These are phyloP conservation scores for Fusarium compactum DNA, from an alignment of 2,329 filamentous ascomycete species.

Conservation along the genomic window DNA sequence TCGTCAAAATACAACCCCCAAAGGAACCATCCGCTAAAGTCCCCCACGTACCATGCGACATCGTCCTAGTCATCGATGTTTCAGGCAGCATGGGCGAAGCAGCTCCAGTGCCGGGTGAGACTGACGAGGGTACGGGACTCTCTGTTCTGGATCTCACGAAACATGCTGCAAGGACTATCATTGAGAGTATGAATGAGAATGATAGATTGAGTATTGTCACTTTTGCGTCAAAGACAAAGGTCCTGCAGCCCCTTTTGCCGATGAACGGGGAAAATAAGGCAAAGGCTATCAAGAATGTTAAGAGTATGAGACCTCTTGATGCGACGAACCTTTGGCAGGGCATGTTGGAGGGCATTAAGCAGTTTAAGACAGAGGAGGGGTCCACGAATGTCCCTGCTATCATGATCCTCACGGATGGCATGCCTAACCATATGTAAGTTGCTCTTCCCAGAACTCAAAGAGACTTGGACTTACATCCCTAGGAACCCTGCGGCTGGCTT, in stretches of 20 bases:
- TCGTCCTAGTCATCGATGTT: conserved; percentile 72
- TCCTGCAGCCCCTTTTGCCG: conserved; percentile 59
- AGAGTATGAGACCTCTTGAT: conserved; percentile 53
- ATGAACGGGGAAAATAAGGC: conserved; percentile 64
- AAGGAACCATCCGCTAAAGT: conserved; percentile 47
- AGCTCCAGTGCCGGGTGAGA: conserved; percentile 62
- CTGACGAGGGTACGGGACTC: conserved; percentile 62
- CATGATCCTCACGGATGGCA: conserved; percentile 67
- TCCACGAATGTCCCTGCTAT: conserved; percentile 60
- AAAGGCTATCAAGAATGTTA: conserved; percentile 56
- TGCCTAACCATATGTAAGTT: conserved; percentile 64
- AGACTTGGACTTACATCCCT: background rate
- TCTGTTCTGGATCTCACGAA: conserved; percentile 70
- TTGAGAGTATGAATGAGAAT: conserved; percentile 65
- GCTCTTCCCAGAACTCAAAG: fast-evolving
- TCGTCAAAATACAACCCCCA: conserved; percentile 63
- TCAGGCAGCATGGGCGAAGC: conserved; percentile 66
- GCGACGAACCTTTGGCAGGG: conserved; percentile 71
- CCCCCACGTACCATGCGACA: conserved; percentile 65
- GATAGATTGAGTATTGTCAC: conserved; percentile 71
- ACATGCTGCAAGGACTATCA: conserved; percentile 68
- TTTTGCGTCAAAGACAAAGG: conserved; percentile 58
- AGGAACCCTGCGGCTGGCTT: conserved; percentile 65
- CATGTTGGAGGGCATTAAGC: conserved; percentile 61
- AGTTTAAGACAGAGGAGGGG: conserved; percentile 55